Base-by-base conservation (phyloP, 1,284 basidiomycete species). In the Leucocoprinus gongylophorus region DNA sequence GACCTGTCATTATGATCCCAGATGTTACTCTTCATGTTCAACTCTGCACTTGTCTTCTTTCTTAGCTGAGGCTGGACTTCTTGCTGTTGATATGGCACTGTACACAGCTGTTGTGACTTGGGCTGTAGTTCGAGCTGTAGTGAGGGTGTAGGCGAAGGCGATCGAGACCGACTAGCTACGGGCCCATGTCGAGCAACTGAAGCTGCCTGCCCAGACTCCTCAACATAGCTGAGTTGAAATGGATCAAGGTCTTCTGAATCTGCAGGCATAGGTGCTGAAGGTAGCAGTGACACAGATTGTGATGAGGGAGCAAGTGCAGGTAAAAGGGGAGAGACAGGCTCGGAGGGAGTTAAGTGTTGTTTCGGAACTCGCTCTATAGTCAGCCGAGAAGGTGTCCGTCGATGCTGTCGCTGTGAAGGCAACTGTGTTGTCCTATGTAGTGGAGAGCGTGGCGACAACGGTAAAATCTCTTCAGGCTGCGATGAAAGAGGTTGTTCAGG, bases 1-100 rank as follows among this genome's bases (percentile, higher is more conserved):
- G 56, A 51, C 55, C 41, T 53, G 53, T 28, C 54, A 43, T 23
- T 46, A 39, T 61, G 53, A 59, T 65, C 59, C 58, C 59, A 58
- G 58, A 66, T 56, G 42, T 63, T 61, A 61, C 59, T 72, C 64
- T 62, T 76, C 75, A 59, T 72, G 62, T 66, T 69, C 58, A 69
- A 52, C 62, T 67, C 67, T 57, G 71, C 65, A 55, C 67, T 69
- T 30, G 61, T 64, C 62, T 64, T 57, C 67, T 65, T 63, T 53
- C 59, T 55, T 49, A 63, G 56, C 13, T 58, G 18, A 21, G 39
- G 20, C 8, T 21, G 20, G 21, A 23, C 39, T 23, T 21, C 18
- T 21, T 7, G 39, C 32, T 51, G 20, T 23, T 42, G 50, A 18
- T 55, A 33, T 30, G n/a, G 48, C 12, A 17, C n/a, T 12, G 21